Percentiles rank a stretch among this genome's conserved stretches.
phyloP scores from a whole-genome alignment of 345 rosid species.

The Citrus sinensis region DNA sequence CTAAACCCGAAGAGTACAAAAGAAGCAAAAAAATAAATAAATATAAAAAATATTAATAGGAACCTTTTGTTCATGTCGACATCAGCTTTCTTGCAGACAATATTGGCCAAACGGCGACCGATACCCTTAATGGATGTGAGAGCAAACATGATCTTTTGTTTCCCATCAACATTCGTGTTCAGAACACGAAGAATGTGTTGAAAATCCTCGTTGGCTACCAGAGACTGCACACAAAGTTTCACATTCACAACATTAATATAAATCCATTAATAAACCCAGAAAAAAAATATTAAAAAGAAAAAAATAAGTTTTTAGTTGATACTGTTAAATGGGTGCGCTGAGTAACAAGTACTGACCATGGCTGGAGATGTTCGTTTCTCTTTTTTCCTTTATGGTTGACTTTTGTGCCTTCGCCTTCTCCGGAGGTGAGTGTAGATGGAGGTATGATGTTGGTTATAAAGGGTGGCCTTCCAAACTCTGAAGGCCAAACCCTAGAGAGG shows the following conservation, averaged over 20 bases:
- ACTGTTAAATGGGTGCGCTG: not conserved
- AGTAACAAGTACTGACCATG: not conserved
- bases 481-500: not conserved
- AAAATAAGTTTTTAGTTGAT: not conserved
- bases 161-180: conserved; percentile 27
- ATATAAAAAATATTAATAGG: not conserved
- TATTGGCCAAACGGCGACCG: conserved; percentile 39
- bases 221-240: conserved; percentile 23
- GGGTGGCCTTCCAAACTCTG: not conserved
- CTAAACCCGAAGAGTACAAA: not conserved
- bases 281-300: not conserved
- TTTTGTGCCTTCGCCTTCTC: not conserved
- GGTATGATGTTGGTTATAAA: not conserved
- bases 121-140: conserved; percentile 42
- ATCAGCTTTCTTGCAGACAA: conserved; percentile 47
- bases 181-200: conserved; percentile 43
- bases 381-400: not conserved
- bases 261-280: not conserved
- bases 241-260: not conserved
- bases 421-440: not conserved
- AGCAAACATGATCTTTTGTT: conserved; percentile 40
- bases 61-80: conserved; percentile 47
- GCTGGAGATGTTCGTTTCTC: not conserved
- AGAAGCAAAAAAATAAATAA: not conserved
- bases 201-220: conserved; percentile 38